Percentiles rank a stretch among this genome's conserved stretches.
Conservation (phyloP, 2,329 filamentous ascomycete genomes). For the Ophiocordyceps camponoti-floridani region DNA sequence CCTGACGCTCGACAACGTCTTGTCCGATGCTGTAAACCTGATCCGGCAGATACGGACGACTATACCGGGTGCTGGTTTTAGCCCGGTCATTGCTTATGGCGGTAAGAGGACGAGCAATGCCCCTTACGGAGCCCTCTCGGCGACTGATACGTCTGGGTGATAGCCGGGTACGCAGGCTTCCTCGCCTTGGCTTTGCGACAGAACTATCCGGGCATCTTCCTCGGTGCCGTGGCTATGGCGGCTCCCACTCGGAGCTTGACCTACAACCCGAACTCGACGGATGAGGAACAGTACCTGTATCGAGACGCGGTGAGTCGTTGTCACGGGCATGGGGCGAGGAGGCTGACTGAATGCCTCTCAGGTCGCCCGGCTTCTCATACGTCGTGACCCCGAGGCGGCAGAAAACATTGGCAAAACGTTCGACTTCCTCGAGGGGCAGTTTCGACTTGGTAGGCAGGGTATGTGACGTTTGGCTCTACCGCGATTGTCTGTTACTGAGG, state of each 20-base stretch:
- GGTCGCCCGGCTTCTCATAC: no score
- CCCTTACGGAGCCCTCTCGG: no score
- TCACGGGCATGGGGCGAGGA: background rate
- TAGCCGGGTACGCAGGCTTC: background rate
- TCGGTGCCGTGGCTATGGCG: background rate
- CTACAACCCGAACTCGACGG: background rate
- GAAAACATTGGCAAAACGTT: no score
- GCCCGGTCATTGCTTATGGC: background rate
- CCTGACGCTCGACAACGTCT: background rate
- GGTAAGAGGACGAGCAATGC: no score
- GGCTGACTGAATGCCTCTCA: no score
- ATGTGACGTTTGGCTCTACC: no score
- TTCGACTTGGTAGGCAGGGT: no score
- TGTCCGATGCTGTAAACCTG: background rate
- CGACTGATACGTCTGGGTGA: background rate
- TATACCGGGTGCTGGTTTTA: background rate
- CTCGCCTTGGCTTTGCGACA: background rate
- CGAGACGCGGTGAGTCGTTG: background rate
- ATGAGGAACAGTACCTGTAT: background rate
- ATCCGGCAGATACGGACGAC: background rate
- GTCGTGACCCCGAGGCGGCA: no score
- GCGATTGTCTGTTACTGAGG: no score
- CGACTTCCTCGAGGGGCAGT: no score
- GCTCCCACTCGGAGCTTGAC: background rate
- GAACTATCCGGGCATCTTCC: background rate